Percentiles rank a stretch among this genome's conserved stretches.
Conservation (phyloP, 345 rosid species). For the Eucalyptus fibrosa region DNA sequence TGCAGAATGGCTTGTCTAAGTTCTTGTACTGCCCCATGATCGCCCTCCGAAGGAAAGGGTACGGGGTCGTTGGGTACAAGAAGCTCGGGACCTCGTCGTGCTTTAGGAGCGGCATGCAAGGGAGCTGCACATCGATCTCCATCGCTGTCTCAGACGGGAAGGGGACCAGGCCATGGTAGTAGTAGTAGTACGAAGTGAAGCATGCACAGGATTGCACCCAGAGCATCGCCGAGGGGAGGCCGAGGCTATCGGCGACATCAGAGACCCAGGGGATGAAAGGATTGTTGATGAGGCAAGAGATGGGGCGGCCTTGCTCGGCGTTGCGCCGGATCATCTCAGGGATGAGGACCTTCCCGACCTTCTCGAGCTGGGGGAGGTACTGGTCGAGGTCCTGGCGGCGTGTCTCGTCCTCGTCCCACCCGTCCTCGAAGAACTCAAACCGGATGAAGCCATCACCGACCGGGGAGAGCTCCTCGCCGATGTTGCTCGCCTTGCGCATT, state of each 20-base stretch:
- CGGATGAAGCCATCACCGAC: slow-evolving; percentile 53
- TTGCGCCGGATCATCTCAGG: slow-evolving; percentile 30
- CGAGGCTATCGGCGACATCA: slow-evolving; percentile 53
- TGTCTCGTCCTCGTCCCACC: slow-evolving; percentile 32
- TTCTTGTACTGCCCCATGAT: slow-evolving; percentile 47
- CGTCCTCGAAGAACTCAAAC: slow-evolving; percentile 68
- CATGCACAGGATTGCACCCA: slow-evolving; percentile 88
- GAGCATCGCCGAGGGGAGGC: slow-evolving; percentile 71
- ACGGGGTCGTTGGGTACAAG: slow-evolving; percentile 42
- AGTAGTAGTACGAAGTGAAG: slow-evolving; percentile 58
- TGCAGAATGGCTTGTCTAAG: slow-evolving; percentile 48
- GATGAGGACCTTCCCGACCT: slow-evolving; percentile 27
- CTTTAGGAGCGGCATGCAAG: slow-evolving; percentile 60
- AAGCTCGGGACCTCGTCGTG: slow-evolving; percentile 77
- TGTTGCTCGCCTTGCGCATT: slow-evolving; percentile 8
- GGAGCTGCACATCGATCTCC: slow-evolving; percentile 50
- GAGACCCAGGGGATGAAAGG: slow-evolving; percentile 86
- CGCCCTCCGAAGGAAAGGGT: slow-evolving; percentile 14
- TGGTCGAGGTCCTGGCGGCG: slow-evolving; percentile 20
- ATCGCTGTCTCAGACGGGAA: slow-evolving; percentile 50
- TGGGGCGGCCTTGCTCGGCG: slow-evolving; percentile 46
- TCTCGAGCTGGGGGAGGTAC: slow-evolving; percentile 39
- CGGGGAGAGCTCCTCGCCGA: slow-evolving; percentile 17
- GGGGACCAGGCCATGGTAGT: slow-evolving; percentile 20
- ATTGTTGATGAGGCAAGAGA: slow-evolving; percentile 72